Percentiles rank a stretch among this genome's conserved stretches.
Evolutionary conservation across 2,329 filamentous ascomycete genomes (phyloP).

Genomic region (Zymoseptoria tritici): DNA sequence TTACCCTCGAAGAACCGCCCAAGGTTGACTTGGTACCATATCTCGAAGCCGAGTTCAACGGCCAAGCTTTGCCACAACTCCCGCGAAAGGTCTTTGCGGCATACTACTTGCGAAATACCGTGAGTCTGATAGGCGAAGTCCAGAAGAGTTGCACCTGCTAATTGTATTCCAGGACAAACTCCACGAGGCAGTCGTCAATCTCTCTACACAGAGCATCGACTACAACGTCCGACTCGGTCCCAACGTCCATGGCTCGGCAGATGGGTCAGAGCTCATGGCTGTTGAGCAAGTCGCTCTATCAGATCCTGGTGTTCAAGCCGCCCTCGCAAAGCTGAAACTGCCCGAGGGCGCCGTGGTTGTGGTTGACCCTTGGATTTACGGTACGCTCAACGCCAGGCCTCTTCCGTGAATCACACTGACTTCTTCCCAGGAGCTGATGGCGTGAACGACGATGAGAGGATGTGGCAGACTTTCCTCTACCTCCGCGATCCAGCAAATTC

Average conservation of each 20-base stretch:
- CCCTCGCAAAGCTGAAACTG: constrained; percentile 52
- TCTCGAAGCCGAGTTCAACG: constrained; percentile 26
- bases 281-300: constrained; percentile 51
- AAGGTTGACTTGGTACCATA: constrained; percentile 28
- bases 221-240: constrained; percentile 52
- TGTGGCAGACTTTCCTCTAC: constrained; percentile 57
- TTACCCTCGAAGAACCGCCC: constrained; percentile 40
- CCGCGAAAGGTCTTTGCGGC: constrained; percentile 45
- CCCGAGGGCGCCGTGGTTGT: constrained; percentile 51
- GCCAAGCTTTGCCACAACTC: constrained; percentile 37
- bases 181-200: constrained; percentile 53
- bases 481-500: constrained; percentile 55
- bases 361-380: constrained; percentile 65
- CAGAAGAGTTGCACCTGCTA: background rate
- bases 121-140: constrained; percentile 28
- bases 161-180: constrained; percentile 47
- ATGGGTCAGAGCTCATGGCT: constrained; percentile 53
- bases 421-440: constrained; percentile 35
- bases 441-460: constrained; percentile 39
- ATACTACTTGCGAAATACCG: constrained; percentile 53
- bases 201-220: constrained; percentile 46
- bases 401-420: background rate
- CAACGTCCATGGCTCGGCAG: constrained; percentile 51
- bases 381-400: constrained; percentile 16
- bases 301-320: constrained; percentile 50